A percentile compares a stretch with the other conserved stretches of the same genome.
Conservation (phyloP, 2,329 filamentous ascomycete genomes). For the Venturia oleaginea region DNA sequence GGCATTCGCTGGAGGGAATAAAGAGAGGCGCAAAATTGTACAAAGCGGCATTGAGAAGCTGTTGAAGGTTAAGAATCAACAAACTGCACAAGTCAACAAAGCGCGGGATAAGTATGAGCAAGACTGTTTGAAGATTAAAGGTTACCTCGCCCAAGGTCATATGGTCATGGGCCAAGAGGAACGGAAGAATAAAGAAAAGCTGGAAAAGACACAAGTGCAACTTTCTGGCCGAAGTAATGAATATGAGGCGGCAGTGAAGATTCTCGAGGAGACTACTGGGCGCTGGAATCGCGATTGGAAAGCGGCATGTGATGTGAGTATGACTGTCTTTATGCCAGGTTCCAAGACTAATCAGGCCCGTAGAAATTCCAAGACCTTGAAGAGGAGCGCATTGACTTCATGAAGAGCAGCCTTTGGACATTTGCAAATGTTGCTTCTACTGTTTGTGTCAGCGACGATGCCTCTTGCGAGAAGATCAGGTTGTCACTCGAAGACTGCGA, state of each 20-base stretch:
- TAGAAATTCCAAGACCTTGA: slow-evolving; percentile 98
- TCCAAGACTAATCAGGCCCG: not conserved
- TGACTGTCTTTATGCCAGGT: not conserved
- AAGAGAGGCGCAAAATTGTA: slow-evolving; percentile 92
- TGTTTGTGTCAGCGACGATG: slow-evolving; percentile 94
- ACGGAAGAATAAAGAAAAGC: slow-evolving; percentile 95
- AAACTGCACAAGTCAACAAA: slow-evolving; percentile 88
- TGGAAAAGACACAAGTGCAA: slow-evolving; percentile 97
- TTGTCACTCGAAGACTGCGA: slow-evolving; percentile 91
- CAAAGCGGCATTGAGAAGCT: slow-evolving; percentile 91
- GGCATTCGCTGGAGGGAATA: slow-evolving; percentile 89
- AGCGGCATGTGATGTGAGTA: slow-evolving; percentile 65
- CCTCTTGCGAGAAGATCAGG: slow-evolving; percentile 92
- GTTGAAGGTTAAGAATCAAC: slow-evolving; percentile 84
- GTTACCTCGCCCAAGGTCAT: slow-evolving; percentile 93
- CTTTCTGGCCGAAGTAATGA: slow-evolving; percentile 84
- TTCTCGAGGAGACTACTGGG: slow-evolving; percentile 86
- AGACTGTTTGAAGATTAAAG: slow-evolving; percentile 96
- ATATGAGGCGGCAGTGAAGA: slow-evolving; percentile 87
- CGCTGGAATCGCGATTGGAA: slow-evolving; percentile 99
- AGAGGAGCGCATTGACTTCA: slow-evolving; percentile 92
- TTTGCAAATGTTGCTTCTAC: slow-evolving; percentile 97
- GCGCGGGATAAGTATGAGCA: slow-evolving; percentile 92
- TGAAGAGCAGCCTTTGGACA: slow-evolving; percentile 94
- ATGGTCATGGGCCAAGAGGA: slow-evolving; percentile 99